Evolutionary conservation across 495 filamentous ascomycete genomes (phyloP).

Genomic region (Trichocladium uniseriatum): DNA sequence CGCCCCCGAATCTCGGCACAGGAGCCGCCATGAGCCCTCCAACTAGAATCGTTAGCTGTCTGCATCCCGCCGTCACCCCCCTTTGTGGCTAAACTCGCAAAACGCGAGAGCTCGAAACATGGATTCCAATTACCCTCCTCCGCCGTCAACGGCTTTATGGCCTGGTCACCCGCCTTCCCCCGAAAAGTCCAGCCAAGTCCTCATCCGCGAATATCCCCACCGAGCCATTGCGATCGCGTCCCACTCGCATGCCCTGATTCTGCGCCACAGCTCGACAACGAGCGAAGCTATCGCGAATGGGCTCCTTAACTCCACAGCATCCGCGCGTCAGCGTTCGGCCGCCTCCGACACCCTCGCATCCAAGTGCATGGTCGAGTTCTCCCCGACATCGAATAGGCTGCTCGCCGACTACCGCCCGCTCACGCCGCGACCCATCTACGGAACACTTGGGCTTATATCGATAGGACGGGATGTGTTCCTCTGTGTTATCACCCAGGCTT

Average conservation of each 20-base stretch:
- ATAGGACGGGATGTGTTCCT: constrained; percentile 81
- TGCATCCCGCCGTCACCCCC: neutral
- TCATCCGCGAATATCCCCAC: constrained; percentile 69
- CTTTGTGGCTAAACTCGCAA: neutral
- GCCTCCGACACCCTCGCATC: constrained; percentile 32
- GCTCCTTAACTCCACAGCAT: constrained; percentile 39
- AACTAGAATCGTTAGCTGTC: neutral
- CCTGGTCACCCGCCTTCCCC: constrained; percentile 28
- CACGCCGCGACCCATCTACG: constrained; percentile 65
- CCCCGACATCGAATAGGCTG: constrained; percentile 50
- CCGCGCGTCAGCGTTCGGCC: constrained; percentile 28
- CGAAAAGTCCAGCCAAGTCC: constrained; percentile 45
- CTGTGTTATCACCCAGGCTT: constrained; percentile 74
- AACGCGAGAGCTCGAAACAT: constrained; percentile 11
- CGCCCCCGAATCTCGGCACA: neutral
- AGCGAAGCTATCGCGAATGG: constrained; percentile 43
- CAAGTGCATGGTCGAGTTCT: constrained; percentile 84
- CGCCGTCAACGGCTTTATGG: constrained; percentile 22
- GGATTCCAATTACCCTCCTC: constrained; percentile 18
- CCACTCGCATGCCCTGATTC: constrained; percentile 67
- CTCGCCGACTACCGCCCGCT: constrained; percentile 65
- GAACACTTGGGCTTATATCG: constrained; percentile 84
- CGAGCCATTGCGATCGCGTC: constrained; percentile 80
- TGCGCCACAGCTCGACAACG: constrained; percentile 59
- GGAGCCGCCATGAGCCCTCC: constrained; percentile 8